Evolutionary conservation across 805 yeast species (phyloP).

Genomic region (Candida peoriensis): DNA sequence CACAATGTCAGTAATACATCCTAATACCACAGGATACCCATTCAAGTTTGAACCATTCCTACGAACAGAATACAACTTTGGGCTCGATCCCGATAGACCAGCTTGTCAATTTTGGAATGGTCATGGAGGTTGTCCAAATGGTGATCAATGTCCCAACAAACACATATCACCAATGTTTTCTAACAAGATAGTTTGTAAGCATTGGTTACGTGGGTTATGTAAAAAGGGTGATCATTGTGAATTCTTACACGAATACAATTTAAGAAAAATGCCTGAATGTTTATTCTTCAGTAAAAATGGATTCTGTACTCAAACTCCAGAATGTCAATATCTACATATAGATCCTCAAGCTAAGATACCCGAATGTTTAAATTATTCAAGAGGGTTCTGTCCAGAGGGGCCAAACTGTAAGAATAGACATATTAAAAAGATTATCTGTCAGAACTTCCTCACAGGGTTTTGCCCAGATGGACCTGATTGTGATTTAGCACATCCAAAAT

Average conservation of each 20-base stretch:
- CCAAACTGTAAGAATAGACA: conserved; percentile 83
- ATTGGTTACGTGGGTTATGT: conserved; percentile 96
- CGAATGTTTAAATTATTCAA: conserved; percentile 74
- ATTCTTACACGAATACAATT: conserved; percentile 89
- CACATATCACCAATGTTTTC: conserved; percentile 66
- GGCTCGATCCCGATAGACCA: conserved; percentile 86
- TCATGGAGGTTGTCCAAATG: conserved; percentile 77
- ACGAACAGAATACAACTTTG: conserved; percentile 72
- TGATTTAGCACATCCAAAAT: conserved; percentile 78
- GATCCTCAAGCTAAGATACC: conserved; percentile 90
- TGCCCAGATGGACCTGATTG: conserved; percentile 82
- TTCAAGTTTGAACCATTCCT: conserved; percentile 81
- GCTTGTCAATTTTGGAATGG: conserved; percentile 69
- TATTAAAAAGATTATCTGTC: conserved; percentile 70
- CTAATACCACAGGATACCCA: conserved; percentile 34
- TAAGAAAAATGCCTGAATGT: conserved; percentile 96
- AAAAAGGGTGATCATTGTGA: conserved; percentile 97
- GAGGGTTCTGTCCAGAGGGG: conserved; percentile 91
- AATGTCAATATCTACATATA: conserved; percentile 87
- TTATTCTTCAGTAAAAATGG: conserved; percentile 76
- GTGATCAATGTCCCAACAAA: conserved; percentile 79
- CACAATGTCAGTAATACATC: conserved; percentile 34
- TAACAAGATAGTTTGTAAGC: conserved; percentile 90
- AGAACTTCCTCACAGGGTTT: conserved; percentile 79
- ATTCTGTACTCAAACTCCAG: conserved; percentile 87